Base-by-base conservation (phyloP, 495 filamentous ascomycete species). In the Clavariopsis aquatica region DNA sequence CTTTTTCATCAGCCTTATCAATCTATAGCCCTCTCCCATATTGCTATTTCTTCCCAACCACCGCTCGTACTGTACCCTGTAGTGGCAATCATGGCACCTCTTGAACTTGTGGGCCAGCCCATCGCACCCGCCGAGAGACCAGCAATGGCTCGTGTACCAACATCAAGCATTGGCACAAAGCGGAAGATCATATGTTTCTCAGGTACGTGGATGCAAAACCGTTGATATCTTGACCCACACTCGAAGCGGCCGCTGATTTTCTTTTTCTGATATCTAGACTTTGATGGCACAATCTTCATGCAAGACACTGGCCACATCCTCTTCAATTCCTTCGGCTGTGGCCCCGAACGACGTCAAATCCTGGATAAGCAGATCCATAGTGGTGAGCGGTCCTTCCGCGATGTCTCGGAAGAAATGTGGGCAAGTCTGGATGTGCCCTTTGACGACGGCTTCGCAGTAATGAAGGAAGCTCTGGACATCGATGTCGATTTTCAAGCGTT, bases 331-430 rank as follows among this genome's bases (percentile, higher is more conserved):
- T 80, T 86, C 62, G 88, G 88, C 60, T 89, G 87, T 75, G 87
- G 87, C 58, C 73, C 75, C 5, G 71, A 78, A 28, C 80, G 79
- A 41, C 80, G 86, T 26, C 69, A 83, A 52, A 73, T 81, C 45
- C 82, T 90, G 24, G 88, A 90, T 59, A 77, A 82, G 49, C 84
- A 90, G 65, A 88, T 91, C 72, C 83, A 87, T 57, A 80, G 78
- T 10, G 88, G 88, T 60, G 81, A 85, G 71, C 81, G 87, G 9
- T 85, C 86, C 0, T 90, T 90, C 78, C 79, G 86, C 28, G 88
- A 90, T n/a, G 85, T 86, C 27, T 89, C 86, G 2, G 87, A 90
- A 60, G 88, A 90, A 71, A 89, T 90, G 87, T 90, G 87, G 87
- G 84, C 82, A 20, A 88, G 85, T 1, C 77, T 91, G 0, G 78